Conservation (phyloP, 805 yeast species). For the Kuraishia borneana region DNA sequence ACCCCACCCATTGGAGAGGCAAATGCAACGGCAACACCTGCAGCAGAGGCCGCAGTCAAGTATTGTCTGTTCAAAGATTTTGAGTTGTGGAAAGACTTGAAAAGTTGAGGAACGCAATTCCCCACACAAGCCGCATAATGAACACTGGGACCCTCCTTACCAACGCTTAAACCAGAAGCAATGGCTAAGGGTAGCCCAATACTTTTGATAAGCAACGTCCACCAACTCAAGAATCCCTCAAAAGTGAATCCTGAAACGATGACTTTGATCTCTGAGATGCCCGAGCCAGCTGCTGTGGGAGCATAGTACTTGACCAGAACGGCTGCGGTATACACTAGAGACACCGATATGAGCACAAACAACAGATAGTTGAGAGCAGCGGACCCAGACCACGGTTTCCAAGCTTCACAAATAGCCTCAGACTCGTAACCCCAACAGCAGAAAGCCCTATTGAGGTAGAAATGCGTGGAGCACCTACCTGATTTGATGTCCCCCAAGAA, state of each 20-base stretch:
- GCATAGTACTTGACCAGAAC: slow-evolving; percentile 59
- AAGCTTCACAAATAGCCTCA: slow-evolving; percentile 38
- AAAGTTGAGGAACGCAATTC: slow-evolving; percentile 51
- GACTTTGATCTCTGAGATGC: slow-evolving; percentile 93
- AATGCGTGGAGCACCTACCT: slow-evolving; percentile 66
- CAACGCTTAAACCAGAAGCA: slow-evolving; percentile 87
- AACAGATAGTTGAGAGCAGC: slow-evolving; percentile 37
- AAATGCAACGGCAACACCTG: slow-evolving; percentile 98
- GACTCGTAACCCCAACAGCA: slow-evolving; percentile 68
- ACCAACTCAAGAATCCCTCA: slow-evolving; percentile 63
- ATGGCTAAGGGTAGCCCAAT: slow-evolving; percentile 82
- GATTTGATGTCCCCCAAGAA: slow-evolving; percentile 70
- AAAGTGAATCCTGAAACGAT: slow-evolving; percentile 83
- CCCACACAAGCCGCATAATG: slow-evolving; percentile 99
- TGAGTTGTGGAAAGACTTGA: slow-evolving; percentile 31
- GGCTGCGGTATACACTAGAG: slow-evolving; percentile 58
- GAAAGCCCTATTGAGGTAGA: slow-evolving; percentile 61
- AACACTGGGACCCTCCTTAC: slow-evolving; percentile 97
- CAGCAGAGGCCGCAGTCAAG: slow-evolving; percentile 86
- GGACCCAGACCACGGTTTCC: slow-evolving; percentile 56
- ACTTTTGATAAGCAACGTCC: slow-evolving; percentile 66
- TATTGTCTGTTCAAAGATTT: slow-evolving; percentile 41
- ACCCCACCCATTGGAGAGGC: slow-evolving; percentile 98
- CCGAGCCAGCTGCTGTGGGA: slow-evolving; percentile 94
- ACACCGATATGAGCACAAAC: slow-evolving; percentile 47